Evolutionary conservation across 179 eudicot species (phyloP), one percentile per base, ranked within the genome.

Genomic region (Camellia oleifera): DNA sequence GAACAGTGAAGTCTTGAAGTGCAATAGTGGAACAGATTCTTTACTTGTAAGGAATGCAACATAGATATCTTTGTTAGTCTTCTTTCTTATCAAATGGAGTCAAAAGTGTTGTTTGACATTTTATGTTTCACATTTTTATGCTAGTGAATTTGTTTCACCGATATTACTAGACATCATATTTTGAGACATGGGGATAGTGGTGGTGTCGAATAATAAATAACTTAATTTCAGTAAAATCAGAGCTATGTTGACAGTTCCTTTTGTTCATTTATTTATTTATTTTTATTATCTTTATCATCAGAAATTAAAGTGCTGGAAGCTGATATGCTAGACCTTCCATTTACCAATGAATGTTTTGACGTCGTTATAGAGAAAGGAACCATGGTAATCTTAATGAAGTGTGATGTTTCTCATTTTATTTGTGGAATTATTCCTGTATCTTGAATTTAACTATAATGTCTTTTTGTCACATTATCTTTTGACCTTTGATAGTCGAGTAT

Each of bases 301-400:
- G 98, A 85, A 83, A 87, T 94, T 66, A 94, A 90, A 82, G 92
- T 89, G 82, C 83, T 94, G 91, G 96, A 87, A 73, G 99, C 97
- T 76, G 98, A 96, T 82, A 94, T 96, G 98, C 86, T 96, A 76
- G 95, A 96, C 83, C 87, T 96, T 81, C 96, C 96, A 62, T 96
- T 94, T 71, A 77, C 77, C 48, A 89, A 88, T 78, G 92, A 90
- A 61, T 85, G 87, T 64, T 94, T 92, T 83, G 99, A 96, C 81
- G 96, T 96, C 76, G 93, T 94, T 77, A 86, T 96, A 74, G 99
- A 96, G 92, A 95, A 95, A 90, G 99, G 99, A 90, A 92, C 99
- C 45, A 95, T 92, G 99, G 99, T 95, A 84, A 85, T 69, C 57
- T 63, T 56, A 65, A 32, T 50, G 32, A 7, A 14, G 4, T 10